Conservation (phyloP, 2,329 filamentous ascomycete species). For the Coniochaeta sp. region DNA sequence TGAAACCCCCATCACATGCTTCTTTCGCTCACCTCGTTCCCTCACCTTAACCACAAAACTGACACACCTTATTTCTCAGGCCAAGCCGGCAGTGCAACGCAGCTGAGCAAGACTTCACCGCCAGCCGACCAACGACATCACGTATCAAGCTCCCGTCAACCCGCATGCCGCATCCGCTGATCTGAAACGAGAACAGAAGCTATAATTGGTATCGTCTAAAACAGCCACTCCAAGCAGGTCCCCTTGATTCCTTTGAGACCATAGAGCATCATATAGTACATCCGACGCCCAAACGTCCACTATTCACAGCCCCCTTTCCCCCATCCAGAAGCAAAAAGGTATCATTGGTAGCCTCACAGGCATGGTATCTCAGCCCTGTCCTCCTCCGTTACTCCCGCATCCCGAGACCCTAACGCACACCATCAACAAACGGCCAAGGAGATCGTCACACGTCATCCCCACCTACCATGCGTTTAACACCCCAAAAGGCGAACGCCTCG, state of each 20-base stretch:
- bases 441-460: not conserved
- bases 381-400: not conserved
- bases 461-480: too few species aligned
- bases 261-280: not conserved
- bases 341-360: not conserved
- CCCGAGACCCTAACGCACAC: not conserved
- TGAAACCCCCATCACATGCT: not conserved
- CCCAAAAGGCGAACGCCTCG: too few species aligned
- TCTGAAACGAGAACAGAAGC: not conserved
- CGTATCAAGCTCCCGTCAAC: not conserved
- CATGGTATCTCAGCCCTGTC: slow-evolving; percentile 1
- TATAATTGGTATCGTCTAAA: slow-evolving; percentile 4
- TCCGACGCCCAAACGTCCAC: not conserved
- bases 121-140: not conserved
- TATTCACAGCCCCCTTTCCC: not conserved
- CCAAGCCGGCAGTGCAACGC: not conserved
- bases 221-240: not conserved
- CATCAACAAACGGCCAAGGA: not conserved
- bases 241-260: not conserved
- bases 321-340: not conserved
- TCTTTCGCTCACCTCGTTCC: not conserved
- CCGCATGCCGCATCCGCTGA: not conserved
- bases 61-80: not conserved
- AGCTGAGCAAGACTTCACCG: not conserved
- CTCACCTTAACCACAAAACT: not conserved